Base-by-base conservation (phyloP, 768 basidiomycete genomes). In the Lactarius indigo region DNA sequence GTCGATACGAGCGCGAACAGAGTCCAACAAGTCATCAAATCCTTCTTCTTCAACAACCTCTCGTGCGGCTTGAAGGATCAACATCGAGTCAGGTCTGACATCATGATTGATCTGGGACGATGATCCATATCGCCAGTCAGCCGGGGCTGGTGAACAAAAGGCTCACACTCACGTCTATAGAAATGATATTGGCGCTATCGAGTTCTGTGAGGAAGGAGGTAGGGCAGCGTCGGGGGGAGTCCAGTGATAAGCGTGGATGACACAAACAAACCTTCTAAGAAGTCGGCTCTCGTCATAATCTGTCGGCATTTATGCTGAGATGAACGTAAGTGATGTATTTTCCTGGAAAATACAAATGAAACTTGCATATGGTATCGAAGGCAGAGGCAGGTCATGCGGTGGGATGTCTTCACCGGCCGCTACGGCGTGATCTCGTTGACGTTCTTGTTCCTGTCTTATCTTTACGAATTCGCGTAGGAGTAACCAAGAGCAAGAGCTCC, bases 261-360 rank as follows among this genome's bases (percentile, higher is more conserved):
- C 31, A 75, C 80, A 58, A 59, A 75, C 80, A 58, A 59, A 90
- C 89, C 85, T 75, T 89, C 90, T 71, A 96, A 75, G 73, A 90
- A 95, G 76, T 95, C 92, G 1, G 90, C 80, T 18, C 92, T 80
- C 4, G 92, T 92, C 93, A 90, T 92, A 59, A 94, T 88, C 73
- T 89, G 84, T 42, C 89, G 82, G 75, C 88, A 89, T 70, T 82
- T 83, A 79, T 87, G 87, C 87, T 81, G 64, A 41, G 69, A 64
- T 28, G 63, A 57, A 68, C 52, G 39, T 39, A 63, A 17, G 64
- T 33, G 30, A 62, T 57, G 37, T 23, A 15, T 8, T 2, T 20
- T 52, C 26, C 26, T 26, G 18, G 57, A 61, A 30, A 55, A 41
- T 68, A 77, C 42, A 35, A 52, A 59, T 39, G 42, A 23, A 15